Conservation (phyloP, 148 eudicot species). For the Rhododendron williamsianum region DNA sequence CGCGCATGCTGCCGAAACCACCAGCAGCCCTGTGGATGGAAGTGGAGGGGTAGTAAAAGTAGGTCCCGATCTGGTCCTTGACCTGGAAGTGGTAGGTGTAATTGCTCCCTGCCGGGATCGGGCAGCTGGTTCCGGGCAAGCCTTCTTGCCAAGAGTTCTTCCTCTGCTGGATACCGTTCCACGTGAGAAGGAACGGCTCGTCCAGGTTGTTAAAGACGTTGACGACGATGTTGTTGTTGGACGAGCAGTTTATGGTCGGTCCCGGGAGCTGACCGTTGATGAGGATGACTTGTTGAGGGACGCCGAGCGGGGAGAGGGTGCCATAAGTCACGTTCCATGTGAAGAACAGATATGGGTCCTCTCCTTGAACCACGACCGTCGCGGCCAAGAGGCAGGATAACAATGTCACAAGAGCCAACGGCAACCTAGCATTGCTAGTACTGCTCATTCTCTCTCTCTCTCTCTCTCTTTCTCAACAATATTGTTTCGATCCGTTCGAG, state of each 20-base stretch:
- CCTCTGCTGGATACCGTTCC: conserved; percentile 64
- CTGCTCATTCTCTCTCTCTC: not conserved
- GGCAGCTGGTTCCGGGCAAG: conserved; percentile 50
- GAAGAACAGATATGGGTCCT: conserved; percentile 52
- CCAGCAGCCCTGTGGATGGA: conserved; percentile 45
- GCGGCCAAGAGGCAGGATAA: conserved; percentile 28
- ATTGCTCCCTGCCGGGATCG: conserved; percentile 55
- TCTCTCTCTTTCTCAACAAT: not conserved
- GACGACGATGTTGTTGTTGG: conserved; percentile 56
- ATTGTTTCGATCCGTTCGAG: not conserved
- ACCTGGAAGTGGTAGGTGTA: conserved; percentile 33
- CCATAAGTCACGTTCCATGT: conserved; percentile 56
- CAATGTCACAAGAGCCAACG: conserved; percentile 13
- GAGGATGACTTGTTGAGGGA: conserved; percentile 55
- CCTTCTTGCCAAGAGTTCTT: conserved; percentile 76
- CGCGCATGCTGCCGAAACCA: conserved; percentile 41
- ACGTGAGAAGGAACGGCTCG: conserved; percentile 57
- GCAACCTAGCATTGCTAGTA: not conserved
- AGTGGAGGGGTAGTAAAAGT: conserved; percentile 47
- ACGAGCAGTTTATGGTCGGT: conserved; percentile 47
- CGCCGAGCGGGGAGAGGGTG: conserved; percentile 52
- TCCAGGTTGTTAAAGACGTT: conserved; percentile 66
- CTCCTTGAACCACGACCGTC: conserved; percentile 38
- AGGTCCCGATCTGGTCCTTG: conserved; percentile 36
- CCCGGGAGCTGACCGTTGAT: conserved; percentile 62